Evolutionary conservation across 2,329 filamentous ascomycete species (phyloP).

Genomic region (Dactylellina drechsleri): DNA sequence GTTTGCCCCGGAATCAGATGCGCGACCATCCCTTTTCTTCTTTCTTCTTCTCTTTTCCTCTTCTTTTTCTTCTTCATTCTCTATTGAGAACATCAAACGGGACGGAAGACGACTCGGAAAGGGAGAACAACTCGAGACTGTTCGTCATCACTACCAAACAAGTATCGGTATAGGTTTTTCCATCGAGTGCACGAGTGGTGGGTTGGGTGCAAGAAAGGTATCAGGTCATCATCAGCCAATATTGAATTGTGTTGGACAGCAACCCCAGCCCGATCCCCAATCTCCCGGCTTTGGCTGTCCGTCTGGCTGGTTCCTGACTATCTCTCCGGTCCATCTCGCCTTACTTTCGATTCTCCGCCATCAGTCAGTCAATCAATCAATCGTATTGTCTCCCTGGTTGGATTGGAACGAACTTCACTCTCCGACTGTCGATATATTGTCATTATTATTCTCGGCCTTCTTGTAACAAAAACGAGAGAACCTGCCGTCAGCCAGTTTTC

Average conservation of each 20-base stretch:
- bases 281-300: conserved; percentile 25
- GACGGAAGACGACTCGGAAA: neutral
- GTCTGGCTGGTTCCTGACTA: conserved; percentile 13
- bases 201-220: neutral
- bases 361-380: neutral
- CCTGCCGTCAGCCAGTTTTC: no score
- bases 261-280: conserved; percentile 15
- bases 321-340: conserved; percentile 40
- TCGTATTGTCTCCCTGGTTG: no score
- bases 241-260: conserved; percentile 28
- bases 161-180: no score
- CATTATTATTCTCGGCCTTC: no score
- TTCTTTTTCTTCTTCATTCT: neutral
- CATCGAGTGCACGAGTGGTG: no score
- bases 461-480: no score
- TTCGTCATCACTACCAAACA: no score
- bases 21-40: no score
- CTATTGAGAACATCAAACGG: no score
- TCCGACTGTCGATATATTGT: no score
- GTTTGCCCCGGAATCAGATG: neutral
- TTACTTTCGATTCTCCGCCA: conserved; percentile 1
- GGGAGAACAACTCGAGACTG: no score
- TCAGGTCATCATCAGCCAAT: conserved; percentile 55
- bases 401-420: no score
- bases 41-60: neutral